phyloP scores from a whole-genome alignment of 768 basidiomycete species.

The Auricularia sp. region DNA sequence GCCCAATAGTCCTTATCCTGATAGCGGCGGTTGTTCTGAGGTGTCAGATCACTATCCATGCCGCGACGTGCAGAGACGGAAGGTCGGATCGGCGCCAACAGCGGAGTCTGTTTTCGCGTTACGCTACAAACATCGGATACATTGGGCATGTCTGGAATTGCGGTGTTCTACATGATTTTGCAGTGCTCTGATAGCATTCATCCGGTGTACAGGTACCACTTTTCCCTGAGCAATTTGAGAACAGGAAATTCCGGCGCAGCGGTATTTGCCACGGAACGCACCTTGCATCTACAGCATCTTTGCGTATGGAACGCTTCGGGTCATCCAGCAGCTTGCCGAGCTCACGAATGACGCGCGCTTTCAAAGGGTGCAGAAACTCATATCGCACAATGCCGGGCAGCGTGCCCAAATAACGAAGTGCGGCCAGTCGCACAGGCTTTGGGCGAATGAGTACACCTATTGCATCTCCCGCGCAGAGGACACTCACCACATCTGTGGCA shows the following conservation, averaged over 20 bases:
- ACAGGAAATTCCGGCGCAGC: too few relatives aligned
- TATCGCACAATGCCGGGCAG: conserved; percentile 74
- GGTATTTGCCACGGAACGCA: conserved; percentile 8
- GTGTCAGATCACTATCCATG: neutral
- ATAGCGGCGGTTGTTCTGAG: neutral
- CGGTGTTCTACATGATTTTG: too few relatives aligned
- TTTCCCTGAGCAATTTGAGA: too few relatives aligned
- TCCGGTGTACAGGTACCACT: too few relatives aligned
- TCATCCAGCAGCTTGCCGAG: conserved; percentile 77
- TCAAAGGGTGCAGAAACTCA: conserved; percentile 74
- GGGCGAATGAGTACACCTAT: conserved; percentile 23
- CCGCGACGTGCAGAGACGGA: too few relatives aligned
- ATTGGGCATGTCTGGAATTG: too few relatives aligned
- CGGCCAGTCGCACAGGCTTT: conserved; percentile 67
- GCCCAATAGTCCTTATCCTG: conserved; percentile 1
- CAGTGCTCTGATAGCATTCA: too few relatives aligned
- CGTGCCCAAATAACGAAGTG: conserved; percentile 62
- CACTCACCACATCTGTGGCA: conserved; percentile 31
- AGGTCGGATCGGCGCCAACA: too few relatives aligned
- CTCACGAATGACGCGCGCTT: conserved; percentile 59
- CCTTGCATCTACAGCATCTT: conserved; percentile 81
- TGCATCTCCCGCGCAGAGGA: conserved; percentile 14
- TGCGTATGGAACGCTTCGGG: conserved; percentile 73
- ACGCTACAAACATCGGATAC: too few relatives aligned
- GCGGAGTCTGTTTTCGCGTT: too few relatives aligned